These are phyloP conservation scores for Pythium oligandrum DNA, from an alignment of 352 stramenopile species.

Conservation along the genomic window DNA sequence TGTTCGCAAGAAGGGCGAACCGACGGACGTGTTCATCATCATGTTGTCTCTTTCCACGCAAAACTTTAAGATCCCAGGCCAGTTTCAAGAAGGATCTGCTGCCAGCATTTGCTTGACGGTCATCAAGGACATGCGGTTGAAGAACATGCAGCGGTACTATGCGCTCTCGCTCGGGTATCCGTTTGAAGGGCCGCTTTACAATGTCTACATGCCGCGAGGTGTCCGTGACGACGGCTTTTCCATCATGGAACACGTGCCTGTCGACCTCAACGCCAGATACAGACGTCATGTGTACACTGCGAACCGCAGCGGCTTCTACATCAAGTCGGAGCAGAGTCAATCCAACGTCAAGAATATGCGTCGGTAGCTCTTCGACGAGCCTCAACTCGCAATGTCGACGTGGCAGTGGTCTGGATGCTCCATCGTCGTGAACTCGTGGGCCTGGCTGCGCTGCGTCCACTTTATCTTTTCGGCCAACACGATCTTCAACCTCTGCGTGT, in stretches of 20 bases:
- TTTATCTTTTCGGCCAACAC: conserved; percentile 32
- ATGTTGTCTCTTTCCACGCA: conserved; percentile 28
- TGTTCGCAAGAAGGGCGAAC: conserved; percentile 21
- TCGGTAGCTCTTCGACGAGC: not conserved
- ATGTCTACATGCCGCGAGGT: not conserved
- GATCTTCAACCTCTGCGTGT: conserved; percentile 22
- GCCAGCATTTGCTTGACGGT: conserved; percentile 23
- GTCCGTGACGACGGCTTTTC: not conserved
- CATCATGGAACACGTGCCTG: conserved; percentile 1
- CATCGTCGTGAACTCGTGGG: conserved; percentile 22
- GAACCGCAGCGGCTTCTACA: conserved; percentile 30
- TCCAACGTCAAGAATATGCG: conserved; percentile 20
- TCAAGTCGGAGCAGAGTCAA: conserved; percentile 3
- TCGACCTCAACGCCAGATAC: conserved; percentile 1
- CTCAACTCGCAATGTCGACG: not conserved
- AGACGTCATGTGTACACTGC: conserved; percentile 20
- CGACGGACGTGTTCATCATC: conserved; percentile 21
- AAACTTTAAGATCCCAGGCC: conserved; percentile 29
- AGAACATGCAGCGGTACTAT: conserved; percentile 15
- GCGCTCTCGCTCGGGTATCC: conserved; percentile 29
- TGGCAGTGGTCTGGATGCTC: conserved; percentile 5
- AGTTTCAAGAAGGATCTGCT: conserved; percentile 24
- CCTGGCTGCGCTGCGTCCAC: conserved; percentile 35
- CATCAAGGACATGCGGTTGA: conserved; percentile 25
- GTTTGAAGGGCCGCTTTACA: conserved; percentile 10